phyloP scores from a whole-genome alignment of 805 yeast species.

The Starmerella bacillaris region DNA sequence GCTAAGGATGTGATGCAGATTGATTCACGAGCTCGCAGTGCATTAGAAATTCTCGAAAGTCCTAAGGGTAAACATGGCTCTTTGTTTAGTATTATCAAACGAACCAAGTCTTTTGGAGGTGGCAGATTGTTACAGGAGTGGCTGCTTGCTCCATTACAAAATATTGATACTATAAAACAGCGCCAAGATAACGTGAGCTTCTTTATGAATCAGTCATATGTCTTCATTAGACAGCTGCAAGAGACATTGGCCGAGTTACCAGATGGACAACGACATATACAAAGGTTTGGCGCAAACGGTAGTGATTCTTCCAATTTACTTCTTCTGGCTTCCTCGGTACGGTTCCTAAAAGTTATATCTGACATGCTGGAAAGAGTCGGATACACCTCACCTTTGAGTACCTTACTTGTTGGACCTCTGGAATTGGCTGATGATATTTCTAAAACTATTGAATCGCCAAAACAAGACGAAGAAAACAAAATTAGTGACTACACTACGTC shows the following conservation, averaged over 20 bases:
- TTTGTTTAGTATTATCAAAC: constrained; percentile 44
- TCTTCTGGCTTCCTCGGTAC: constrained; percentile 28
- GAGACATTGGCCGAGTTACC: constrained; percentile 42
- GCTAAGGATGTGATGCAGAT: constrained; percentile 46
- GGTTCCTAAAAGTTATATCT: constrained; percentile 22
- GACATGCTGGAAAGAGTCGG: not conserved
- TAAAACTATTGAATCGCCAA: constrained; percentile 27
- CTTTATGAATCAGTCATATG: constrained; percentile 27
- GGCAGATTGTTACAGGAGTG: constrained; percentile 61
- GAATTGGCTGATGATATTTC: constrained; percentile 29
- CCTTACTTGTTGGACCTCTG: constrained; percentile 14
- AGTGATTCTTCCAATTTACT: constrained; percentile 31
- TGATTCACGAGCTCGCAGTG: constrained; percentile 33
- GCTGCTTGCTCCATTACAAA: constrained; percentile 63
- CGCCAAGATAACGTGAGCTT: constrained; percentile 38
- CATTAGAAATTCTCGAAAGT: constrained; percentile 39
- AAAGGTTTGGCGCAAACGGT: constrained; percentile 25
- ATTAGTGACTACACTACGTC: not conserved
- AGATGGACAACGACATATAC: constrained; percentile 25
- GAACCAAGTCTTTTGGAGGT: constrained; percentile 70
- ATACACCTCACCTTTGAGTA: not conserved
- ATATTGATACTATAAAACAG: constrained; percentile 33
- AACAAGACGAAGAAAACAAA: not conserved
- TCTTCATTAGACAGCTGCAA: constrained; percentile 35
- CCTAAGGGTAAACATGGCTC: constrained; percentile 41